Evolutionary conservation across 805 yeast genomes (phyloP).

Genomic region (Kazachstania viticola): DNA sequence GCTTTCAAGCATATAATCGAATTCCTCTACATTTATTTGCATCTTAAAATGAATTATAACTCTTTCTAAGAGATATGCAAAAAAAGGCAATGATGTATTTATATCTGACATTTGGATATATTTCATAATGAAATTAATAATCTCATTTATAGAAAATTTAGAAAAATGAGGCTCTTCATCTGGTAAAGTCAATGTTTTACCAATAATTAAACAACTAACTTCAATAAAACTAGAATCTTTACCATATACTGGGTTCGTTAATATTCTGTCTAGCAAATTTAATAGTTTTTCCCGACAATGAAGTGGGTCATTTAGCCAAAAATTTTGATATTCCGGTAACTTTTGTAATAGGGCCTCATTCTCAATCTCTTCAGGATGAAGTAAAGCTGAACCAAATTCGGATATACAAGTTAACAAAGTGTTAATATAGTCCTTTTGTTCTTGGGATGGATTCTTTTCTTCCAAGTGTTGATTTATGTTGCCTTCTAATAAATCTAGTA

Average conservation of each 20-base stretch:
- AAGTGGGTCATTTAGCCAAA: conserved; percentile 41
- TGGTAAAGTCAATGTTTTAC: conserved; percentile 19
- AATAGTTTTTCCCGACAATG: conserved; percentile 35
- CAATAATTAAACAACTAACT: conserved; percentile 47
- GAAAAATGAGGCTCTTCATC: conserved; percentile 24
- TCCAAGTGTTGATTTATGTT: conserved; percentile 8
- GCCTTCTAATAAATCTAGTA: conserved; percentile 24
- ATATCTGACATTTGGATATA: conserved; percentile 19
- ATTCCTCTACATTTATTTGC: conserved; percentile 21
- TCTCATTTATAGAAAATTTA: conserved; percentile 18
- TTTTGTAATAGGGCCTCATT: conserved; percentile 14
- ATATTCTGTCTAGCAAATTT: conserved; percentile 31
- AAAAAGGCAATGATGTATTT: conserved; percentile 30
- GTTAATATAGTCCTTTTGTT: conserved; percentile 35
- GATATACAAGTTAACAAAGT: conserved; percentile 52
- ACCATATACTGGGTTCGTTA: conserved; percentile 25
- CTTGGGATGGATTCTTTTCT: conserved; percentile 3
- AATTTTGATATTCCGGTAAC: conserved; percentile 24
- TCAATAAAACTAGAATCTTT: conserved; percentile 45
- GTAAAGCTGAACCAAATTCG: conserved; percentile 63
- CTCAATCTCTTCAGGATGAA: conserved; percentile 37
- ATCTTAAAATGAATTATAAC: conserved; percentile 30
- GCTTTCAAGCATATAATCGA: conserved; percentile 29
- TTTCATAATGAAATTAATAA: conserved; percentile 17
- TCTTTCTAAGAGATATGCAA: conserved; percentile 36